Evolutionary conservation across 108 stramenopile species (phyloP), one percentile per base, ranked within the genome.

Genomic region (Pseudonitzschia delicatissima): DNA sequence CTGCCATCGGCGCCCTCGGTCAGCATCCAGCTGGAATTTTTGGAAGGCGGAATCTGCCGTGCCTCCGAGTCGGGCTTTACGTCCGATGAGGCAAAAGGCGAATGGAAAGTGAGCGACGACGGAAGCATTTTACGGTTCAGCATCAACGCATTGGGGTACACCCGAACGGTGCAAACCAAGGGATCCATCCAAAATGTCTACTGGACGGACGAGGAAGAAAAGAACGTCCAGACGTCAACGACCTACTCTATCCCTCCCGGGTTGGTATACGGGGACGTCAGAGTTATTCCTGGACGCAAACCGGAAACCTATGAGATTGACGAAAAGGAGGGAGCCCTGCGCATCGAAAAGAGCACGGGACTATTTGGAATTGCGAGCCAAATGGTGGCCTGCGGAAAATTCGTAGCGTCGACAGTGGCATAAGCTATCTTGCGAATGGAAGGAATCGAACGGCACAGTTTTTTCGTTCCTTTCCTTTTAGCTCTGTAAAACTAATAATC

Each of bases 241-340:
- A 72, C 77, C 18, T 93, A 93, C 66, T 78, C 81, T 23, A 88
- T 93, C 51, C 87, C 92, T 17, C 77, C 84, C 29, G 92, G 92
- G 23, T 66, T 75, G 55, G 47, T 93, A 0, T 93, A 84, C 59
- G 87, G 84, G 17, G 92, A 93, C 44, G 67, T 84, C 18, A 44
- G 45, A 29, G 77, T 93, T 4, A 66, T 62, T 7, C 39, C 34
- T 15, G 82, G 85, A 5, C 60, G 74, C 2, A 61, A 45, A 58
- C 81, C 82, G 27, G 87, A 84, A 26, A 64, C 65, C 13, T 64
- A 77, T 32, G 78, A 83, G 67, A 67, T 77, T 59, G n/a, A n/a
- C n/a, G 71, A 51, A 36, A 61, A 42, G 36, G 57, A 61, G 18
- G 92, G 92, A 18, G 50, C 88, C 21, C 47, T 93, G 17, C 75